These are phyloP conservation scores for Penicillium freii DNA, from an alignment of 2,329 filamentous ascomycete genomes.

Conservation along the genomic window DNA sequence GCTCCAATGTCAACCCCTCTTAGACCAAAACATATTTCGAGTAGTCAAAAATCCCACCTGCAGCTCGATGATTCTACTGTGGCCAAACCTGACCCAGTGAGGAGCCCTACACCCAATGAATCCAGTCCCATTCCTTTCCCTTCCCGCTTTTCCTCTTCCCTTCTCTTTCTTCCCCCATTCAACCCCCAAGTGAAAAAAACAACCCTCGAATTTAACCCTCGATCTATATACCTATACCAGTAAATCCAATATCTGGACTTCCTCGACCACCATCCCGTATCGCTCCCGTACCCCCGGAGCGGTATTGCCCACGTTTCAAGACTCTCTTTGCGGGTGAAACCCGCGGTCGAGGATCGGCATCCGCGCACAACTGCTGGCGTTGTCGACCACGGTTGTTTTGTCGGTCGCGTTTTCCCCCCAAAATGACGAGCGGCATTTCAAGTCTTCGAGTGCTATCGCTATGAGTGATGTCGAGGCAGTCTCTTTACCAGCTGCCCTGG, in stretches of 20 bases:
- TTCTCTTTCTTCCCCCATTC: constrained; percentile 18
- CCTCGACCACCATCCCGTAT: not conserved
- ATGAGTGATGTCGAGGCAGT: constrained; percentile 49
- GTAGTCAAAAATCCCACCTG: constrained; percentile 5
- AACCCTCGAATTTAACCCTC: not conserved
- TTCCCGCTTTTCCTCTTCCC: constrained; percentile 17
- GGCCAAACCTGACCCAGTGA: constrained; percentile 14
- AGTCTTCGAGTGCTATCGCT: constrained; percentile 44
- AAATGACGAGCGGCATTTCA: constrained; percentile 45
- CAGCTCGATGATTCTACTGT: constrained; percentile 14
- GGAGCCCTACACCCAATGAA: constrained; percentile 12
- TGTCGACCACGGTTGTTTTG: constrained; percentile 29
- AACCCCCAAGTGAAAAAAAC: constrained; percentile 1
- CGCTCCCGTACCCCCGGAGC: constrained; percentile 7
- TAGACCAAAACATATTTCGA: not conserved
- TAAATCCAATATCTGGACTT: constrained; percentile 1
- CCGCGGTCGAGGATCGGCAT: constrained; percentile 34
- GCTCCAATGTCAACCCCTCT: not conserved
- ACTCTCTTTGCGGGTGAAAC: constrained; percentile 10
- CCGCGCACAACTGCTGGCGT: constrained; percentile 37
- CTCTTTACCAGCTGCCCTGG: constrained; percentile 40
- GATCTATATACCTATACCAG: constrained; percentile 1
- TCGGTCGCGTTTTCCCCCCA: constrained; percentile 40
- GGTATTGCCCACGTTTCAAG: constrained; percentile 12
- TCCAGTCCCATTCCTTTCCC: constrained; percentile 19